Conservation (phyloP, 352 stramenopile genomes). For the Phytophthora syringae region DNA sequence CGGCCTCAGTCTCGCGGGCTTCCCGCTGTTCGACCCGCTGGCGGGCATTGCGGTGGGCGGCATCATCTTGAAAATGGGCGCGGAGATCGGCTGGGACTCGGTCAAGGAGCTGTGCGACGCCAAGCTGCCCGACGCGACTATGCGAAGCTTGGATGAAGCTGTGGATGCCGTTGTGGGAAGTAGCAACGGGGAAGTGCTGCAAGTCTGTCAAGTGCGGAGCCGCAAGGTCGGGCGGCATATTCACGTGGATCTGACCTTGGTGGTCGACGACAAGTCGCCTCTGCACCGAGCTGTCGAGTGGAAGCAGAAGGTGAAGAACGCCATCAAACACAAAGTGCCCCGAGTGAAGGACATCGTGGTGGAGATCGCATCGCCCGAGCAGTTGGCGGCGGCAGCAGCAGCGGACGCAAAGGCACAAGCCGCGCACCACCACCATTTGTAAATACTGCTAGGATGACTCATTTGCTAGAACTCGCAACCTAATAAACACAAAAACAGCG, state of each 20-base stretch:
- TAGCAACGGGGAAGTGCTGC: conserved; percentile 52
- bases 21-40: conserved; percentile 72
- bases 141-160: conserved; percentile 46
- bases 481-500: not conserved
- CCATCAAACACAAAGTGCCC: conserved; percentile 51
- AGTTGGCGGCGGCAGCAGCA: conserved; percentile 13
- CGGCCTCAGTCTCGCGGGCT: conserved; percentile 60
- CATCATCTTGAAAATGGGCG: conserved; percentile 82
- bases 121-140: conserved; percentile 46
- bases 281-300: conserved; percentile 55
- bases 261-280: conserved; percentile 38
- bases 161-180: conserved; percentile 44
- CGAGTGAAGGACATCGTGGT: conserved; percentile 72
- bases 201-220: conserved; percentile 59
- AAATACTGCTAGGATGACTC: not conserved
- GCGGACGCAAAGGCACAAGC: conserved; percentile 7
- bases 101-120: conserved; percentile 71
- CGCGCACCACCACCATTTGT: conserved; percentile 6
- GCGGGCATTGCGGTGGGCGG: conserved; percentile 74
- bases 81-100: conserved; percentile 68
- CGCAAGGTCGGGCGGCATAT: conserved; percentile 62
- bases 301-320: conserved; percentile 62
- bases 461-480: not conserved
- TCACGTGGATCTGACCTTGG: conserved; percentile 66
- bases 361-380: conserved; percentile 51